Base-by-base conservation (phyloP, 2,329 filamentous ascomycete genomes). In the Septoria linicola region DNA sequence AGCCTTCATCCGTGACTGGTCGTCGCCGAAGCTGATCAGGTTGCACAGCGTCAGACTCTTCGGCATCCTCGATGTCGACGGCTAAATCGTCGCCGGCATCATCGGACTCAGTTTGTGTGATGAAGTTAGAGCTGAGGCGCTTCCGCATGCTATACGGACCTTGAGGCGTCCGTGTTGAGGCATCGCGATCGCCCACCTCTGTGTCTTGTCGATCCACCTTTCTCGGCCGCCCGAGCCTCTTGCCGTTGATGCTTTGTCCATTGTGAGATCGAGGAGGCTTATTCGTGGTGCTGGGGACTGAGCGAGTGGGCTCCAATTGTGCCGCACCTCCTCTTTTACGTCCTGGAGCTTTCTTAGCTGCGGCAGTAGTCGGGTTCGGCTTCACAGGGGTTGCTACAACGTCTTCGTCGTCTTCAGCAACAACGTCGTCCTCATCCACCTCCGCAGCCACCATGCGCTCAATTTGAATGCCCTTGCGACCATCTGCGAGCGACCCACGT, bases 401-500 rank as follows among this genome's bases (percentile, higher is more conserved):
- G 11, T 41, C 40, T 23, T 45, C 51, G 19, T 35, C 41, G 14
- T 47, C 52, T 13, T 51, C 52, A 20, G 43, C 25, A 27, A 57
- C 37, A 41, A 47, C 49, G 5, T 35, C 37, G 25, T 59, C 49
- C 36, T 72, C 68, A 34, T 76, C 51, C 14, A 35, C 36, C 16
- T 45, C 44, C 14, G 32, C 13, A 20, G 21, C 35, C 14, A 37
- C 17, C 53, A 49, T 52, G 19, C 34, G 17, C 39, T 56, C 54
- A 3, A 53, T 34, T 13, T 30, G 14, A 4, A 48, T 32, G 31
- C 50, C 47, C 42, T 41, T 57, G 4, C 50, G 42, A 13, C 56
- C 49, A 27, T 54, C 71, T n/a, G 66, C 59, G 21, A 80, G 66
- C 20, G 70, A 72, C 11, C 70, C 69, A 49, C 72, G 65, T 6